phyloP scores from a whole-genome alignment of 2,329 filamentous ascomycete genomes.

The Diaporthe sp. region DNA sequence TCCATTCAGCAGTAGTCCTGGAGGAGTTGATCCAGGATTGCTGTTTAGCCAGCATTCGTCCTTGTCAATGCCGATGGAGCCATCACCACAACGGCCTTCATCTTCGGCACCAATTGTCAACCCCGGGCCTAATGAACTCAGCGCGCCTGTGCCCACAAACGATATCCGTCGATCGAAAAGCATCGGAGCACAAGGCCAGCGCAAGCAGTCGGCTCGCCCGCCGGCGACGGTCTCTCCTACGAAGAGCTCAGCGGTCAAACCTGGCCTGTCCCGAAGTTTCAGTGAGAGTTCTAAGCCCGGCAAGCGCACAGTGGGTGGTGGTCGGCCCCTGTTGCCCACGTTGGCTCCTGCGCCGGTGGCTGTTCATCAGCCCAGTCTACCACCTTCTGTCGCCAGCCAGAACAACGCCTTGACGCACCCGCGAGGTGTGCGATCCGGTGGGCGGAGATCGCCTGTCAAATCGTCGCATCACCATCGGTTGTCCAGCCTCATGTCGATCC shows the following conservation, averaged over 20 bases:
- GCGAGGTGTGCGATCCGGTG: conserved; percentile 50
- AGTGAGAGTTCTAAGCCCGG: conserved; percentile 60
- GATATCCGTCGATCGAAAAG: conserved; percentile 58
- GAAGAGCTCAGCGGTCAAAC: conserved; percentile 56
- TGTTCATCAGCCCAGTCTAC: conserved; percentile 35
- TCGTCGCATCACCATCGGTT: conserved; percentile 55
- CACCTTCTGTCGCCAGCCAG: neutral
- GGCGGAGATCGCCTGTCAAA: conserved; percentile 65
- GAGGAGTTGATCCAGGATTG: conserved; percentile 69
- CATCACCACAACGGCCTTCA: conserved; percentile 28
- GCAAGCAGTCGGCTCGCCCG: conserved; percentile 53
- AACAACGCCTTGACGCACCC: conserved; percentile 46
- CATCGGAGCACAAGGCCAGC: conserved; percentile 53
- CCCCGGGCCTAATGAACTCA: conserved; percentile 42
- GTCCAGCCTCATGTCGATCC: conserved; percentile 66
- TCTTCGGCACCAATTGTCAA: conserved; percentile 37
- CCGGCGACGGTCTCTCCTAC: conserved; percentile 59
- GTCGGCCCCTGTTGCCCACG: conserved; percentile 54
- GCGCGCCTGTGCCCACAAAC: conserved; percentile 41
- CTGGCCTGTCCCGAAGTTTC: conserved; percentile 63
- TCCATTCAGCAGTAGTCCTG: conserved; percentile 60
- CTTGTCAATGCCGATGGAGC: conserved; percentile 39
- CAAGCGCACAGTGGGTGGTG: conserved; percentile 49
- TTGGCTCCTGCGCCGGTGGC: conserved; percentile 58
- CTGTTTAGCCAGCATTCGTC: conserved; percentile 62